Evolutionary conservation across 176 grass and related monocot species (phyloP).

Genomic region (Eremochloa ophiuroides): DNA sequence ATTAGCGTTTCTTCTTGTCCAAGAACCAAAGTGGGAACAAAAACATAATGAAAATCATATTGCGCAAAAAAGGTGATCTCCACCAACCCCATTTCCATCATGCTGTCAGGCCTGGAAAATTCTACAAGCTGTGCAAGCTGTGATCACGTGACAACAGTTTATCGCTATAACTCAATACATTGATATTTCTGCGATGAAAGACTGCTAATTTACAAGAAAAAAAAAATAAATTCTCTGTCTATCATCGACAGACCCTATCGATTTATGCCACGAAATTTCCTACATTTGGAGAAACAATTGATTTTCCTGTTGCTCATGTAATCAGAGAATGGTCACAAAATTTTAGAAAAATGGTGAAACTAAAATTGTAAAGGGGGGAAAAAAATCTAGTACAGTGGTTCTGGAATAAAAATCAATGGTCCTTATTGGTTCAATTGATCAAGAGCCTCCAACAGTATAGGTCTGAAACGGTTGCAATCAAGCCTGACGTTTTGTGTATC

Average conservation of each 20-base stretch:
- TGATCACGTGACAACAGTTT: neutral
- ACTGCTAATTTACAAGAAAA: neutral
- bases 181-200: neutral
- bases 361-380: no score
- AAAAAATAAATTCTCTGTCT: constrained; percentile 2
- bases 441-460: constrained; percentile 58
- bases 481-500: constrained; percentile 78
- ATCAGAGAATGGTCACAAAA: constrained; percentile 34
- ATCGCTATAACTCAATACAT: neutral
- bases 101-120: constrained; percentile 10
- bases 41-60: no score
- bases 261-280: constrained; percentile 14
- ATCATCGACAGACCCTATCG: neutral
- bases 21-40: no score
- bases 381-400: constrained; percentile 14
- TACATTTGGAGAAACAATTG: constrained; percentile 5
- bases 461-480: constrained; percentile 60
- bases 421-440: constrained; percentile 65
- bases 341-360: constrained; percentile 7
- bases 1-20: no score
- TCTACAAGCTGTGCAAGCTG: neutral
- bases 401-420: neutral
- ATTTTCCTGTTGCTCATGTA: constrained; percentile 6
- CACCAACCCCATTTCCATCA: neutral
- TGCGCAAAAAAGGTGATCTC: no score